These are phyloP conservation scores for Flaveria robusta DNA, from an alignment of 129 eudicot species.

Conservation along the genomic window DNA sequence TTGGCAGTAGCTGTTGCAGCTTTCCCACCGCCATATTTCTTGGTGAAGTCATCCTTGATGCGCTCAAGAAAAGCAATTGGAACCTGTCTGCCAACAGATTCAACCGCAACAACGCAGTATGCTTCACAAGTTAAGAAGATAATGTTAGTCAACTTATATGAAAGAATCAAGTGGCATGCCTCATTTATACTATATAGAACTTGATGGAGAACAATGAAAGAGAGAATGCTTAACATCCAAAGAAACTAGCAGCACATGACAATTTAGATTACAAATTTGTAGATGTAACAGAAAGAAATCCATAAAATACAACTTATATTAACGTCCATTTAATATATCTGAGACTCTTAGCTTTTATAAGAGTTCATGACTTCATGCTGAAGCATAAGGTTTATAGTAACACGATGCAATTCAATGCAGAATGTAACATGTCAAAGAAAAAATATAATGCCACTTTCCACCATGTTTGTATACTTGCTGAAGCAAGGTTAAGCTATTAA, in stretches of 20 bases:
- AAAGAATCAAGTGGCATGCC: neutral
- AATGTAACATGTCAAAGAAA: too few species aligned
- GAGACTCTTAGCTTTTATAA: neutral
- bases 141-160: neutral
- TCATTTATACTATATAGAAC: neutral
- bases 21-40: constrained; percentile 69
- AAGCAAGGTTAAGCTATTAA: too few species aligned
- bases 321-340: neutral
- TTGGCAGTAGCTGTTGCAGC: constrained; percentile 62
- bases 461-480: too few species aligned
- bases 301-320: too few species aligned
- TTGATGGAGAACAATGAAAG: neutral
- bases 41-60: constrained; percentile 66
- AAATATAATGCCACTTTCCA: too few species aligned
- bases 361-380: neutral
- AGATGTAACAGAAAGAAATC: too few species aligned
- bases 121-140: constrained; percentile 42
- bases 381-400: neutral
- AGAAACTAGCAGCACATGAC: neutral
- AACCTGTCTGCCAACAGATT: constrained; percentile 68
- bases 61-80: constrained; percentile 74
- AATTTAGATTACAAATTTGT: too few species aligned
- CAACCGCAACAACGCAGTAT: constrained; percentile 76
- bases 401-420: too few species aligned
- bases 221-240: neutral